These are phyloP conservation scores for Iris pallida DNA, from an alignment of 116 monocot species.

Conservation along the genomic window DNA sequence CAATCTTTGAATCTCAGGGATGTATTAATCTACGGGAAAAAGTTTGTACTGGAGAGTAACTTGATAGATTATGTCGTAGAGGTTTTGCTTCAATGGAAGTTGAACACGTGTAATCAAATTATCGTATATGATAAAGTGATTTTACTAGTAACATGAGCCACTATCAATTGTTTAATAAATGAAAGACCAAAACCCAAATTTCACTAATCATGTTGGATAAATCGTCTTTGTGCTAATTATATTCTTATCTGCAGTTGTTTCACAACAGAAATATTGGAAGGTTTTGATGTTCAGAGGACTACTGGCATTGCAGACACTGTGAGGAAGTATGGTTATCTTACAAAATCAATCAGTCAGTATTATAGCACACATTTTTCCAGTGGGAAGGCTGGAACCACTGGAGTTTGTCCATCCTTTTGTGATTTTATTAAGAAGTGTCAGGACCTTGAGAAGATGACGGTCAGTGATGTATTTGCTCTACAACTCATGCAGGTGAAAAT, in stretches of 20 bases:
- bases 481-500: conserved; percentile 92
- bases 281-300: conserved; percentile 92
- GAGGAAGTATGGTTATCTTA: conserved; percentile 72
- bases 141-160: too few relatives aligned
- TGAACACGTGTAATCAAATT: too few relatives aligned
- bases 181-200: too few relatives aligned
- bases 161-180: too few relatives aligned
- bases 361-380: conserved; percentile 44
- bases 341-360: conserved; percentile 67
- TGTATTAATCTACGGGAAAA: too few relatives aligned
- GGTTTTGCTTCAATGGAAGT: too few relatives aligned
- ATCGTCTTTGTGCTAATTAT: neutral
- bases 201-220: too few relatives aligned
- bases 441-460: conserved; percentile 69
- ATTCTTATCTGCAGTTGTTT: conserved; percentile 65
- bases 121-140: too few relatives aligned
- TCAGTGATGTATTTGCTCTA: conserved; percentile 81
- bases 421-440: conserved; percentile 76
- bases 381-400: conserved; percentile 2
- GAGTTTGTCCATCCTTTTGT: conserved; percentile 50
- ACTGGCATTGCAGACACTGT: conserved; percentile 71
- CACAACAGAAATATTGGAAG: conserved; percentile 94
- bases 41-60: too few relatives aligned
- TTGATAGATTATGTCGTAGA: too few relatives aligned
- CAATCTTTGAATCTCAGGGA: too few relatives aligned